Conservation (phyloP, 176 grass and related monocot genomes). For the Phyllostachys edulis region DNA sequence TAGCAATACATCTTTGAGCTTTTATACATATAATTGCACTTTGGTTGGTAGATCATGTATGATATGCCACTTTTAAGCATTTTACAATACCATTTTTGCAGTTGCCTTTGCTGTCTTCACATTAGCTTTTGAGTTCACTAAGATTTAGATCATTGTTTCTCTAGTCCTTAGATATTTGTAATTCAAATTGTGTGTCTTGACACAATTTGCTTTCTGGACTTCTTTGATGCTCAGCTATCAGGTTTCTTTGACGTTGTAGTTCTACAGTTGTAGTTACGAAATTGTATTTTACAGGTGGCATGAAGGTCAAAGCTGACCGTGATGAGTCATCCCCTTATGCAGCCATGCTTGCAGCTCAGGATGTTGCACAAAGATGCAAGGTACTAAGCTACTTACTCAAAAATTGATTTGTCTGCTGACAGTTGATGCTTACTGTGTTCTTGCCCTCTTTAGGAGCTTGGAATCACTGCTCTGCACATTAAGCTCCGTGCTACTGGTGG, state of each 20-base stretch:
- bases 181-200: not conserved
- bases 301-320: conserved; percentile 96
- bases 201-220: not conserved
- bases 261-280: not conserved
- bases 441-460: conserved; percentile 56
- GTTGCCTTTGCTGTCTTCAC: not conserved
- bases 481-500: conserved; percentile 89
- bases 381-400: conserved; percentile 20
- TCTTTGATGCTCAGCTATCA: not conserved
- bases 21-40: not conserved
- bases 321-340: conserved; percentile 89
- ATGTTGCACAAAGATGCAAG: conserved; percentile 90
- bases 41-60: not conserved
- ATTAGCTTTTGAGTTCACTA: not conserved
- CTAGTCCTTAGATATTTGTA: not conserved
- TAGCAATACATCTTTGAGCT: not conserved
- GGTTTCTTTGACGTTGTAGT: not conserved
- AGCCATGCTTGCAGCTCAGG: conserved; percentile 93
- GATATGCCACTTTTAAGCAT: not conserved
- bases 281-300: conserved; percentile 60
- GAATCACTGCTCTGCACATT: conserved; percentile 89
- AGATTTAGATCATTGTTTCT: not conserved
- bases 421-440: not conserved
- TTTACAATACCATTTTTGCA: not conserved
- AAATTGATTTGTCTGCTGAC: not conserved